These are phyloP conservation scores for Cladosporium halotolerans DNA, from an alignment of 2,329 filamentous ascomycete species.

Conservation along the genomic window DNA sequence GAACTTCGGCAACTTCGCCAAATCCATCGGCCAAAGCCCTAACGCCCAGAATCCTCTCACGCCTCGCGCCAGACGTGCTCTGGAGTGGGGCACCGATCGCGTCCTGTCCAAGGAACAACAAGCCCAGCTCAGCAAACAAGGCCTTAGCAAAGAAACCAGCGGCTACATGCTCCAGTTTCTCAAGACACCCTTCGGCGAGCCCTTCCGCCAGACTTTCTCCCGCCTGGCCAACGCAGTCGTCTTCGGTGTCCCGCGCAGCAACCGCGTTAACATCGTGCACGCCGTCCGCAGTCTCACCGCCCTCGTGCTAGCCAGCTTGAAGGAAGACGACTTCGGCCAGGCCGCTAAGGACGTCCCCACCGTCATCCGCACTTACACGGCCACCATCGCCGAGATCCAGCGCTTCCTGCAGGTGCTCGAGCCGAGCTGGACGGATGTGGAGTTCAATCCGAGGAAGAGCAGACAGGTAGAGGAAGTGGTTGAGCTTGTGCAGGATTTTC, in stretches of 20 bases:
- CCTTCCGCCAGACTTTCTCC: conserved; percentile 65
- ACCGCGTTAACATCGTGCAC: conserved; percentile 62
- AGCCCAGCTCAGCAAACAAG: conserved; percentile 44
- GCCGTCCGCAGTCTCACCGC: conserved; percentile 56
- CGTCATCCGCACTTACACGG: conserved; percentile 68
- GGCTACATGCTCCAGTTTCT: conserved; percentile 40
- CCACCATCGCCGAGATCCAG: conserved; percentile 63
- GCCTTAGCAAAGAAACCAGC: conserved; percentile 42
- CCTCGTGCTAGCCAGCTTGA: conserved; percentile 67
- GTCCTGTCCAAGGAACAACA: conserved; percentile 45
- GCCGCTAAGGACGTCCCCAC: conserved; percentile 74
- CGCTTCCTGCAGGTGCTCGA: conserved; percentile 54
- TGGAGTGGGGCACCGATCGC: conserved; percentile 22
- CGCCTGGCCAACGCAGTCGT: conserved; percentile 61
- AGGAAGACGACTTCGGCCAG: conserved; percentile 76
- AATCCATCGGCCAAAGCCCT: conserved; percentile 43
- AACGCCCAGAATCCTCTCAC: conserved; percentile 32
- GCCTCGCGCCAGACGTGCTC: conserved; percentile 31
- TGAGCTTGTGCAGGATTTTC: conserved; percentile 59
- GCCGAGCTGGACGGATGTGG: conserved; percentile 74
- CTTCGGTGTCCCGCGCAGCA: conserved; percentile 66
- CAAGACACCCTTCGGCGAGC: conserved; percentile 52
- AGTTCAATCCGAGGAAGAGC: conserved; percentile 41
- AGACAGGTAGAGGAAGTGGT: conserved; percentile 59
- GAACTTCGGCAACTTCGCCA: conserved; percentile 40